Conservation (phyloP, 2,329 filamentous ascomycete species). For the Colletotrichum sp. region DNA sequence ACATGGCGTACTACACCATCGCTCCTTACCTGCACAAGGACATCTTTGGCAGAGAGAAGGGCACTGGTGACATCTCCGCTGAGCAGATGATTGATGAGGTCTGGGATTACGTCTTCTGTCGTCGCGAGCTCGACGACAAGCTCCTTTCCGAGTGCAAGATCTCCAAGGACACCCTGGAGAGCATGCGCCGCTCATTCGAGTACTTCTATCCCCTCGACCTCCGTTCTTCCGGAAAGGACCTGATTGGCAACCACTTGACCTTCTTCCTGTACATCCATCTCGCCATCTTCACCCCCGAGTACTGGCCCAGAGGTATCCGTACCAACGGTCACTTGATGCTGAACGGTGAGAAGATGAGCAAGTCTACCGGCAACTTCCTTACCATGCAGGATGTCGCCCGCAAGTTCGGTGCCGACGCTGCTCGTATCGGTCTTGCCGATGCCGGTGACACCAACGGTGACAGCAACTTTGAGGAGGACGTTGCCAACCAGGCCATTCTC, state of each 20-base stretch:
- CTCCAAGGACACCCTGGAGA: slow-evolving; percentile 72
- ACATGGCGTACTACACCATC: slow-evolving; percentile 82
- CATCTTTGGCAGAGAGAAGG: slow-evolving; percentile 79
- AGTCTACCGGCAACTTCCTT: slow-evolving; percentile 97
- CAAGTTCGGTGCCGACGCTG: slow-evolving; percentile 95
- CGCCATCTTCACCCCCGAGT: slow-evolving; percentile 85
- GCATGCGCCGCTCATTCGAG: slow-evolving; percentile 89
- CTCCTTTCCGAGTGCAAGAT: slow-evolving; percentile 72
- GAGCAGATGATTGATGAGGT: slow-evolving; percentile 95
- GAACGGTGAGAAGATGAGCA: slow-evolving; percentile 98
- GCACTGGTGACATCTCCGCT: slow-evolving; percentile 71
- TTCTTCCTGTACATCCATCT: slow-evolving; percentile 89
- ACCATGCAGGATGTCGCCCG: slow-evolving; percentile 84
- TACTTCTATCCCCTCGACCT: slow-evolving; percentile 97
- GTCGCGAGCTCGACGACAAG: slow-evolving; percentile 72
- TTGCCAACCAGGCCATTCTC: slow-evolving; percentile 90
- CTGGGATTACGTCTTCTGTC: slow-evolving; percentile 94
- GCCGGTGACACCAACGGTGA: slow-evolving; percentile 94
- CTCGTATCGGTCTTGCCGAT: slow-evolving; percentile 89
- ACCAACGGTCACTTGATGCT: slow-evolving; percentile 93
- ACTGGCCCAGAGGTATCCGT: slow-evolving; percentile 87
- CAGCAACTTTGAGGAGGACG: slow-evolving; percentile 95
- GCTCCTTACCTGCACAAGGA: slow-evolving; percentile 77
- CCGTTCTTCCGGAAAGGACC: slow-evolving; percentile 87
- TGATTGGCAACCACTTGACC: slow-evolving; percentile 92